Evolutionary conservation across 805 yeast genomes (phyloP).

Genomic region (Candida vartiovaarae): DNA sequence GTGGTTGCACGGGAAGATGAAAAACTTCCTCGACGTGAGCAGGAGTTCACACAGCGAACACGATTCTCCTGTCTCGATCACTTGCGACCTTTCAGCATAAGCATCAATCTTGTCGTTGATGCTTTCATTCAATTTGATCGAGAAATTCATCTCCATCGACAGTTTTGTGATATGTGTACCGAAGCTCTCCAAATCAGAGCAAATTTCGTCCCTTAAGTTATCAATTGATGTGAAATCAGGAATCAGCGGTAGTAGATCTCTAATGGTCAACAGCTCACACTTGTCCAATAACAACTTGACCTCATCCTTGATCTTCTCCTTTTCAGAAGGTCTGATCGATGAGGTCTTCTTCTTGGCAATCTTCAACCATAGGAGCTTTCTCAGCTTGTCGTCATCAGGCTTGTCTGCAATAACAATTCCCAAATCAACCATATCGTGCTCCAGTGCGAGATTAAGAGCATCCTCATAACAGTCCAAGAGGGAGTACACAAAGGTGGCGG

Average conservation of each 20-base stretch:
- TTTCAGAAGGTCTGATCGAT: constrained; percentile 17
- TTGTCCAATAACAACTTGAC: constrained; percentile 34
- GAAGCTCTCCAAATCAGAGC: constrained; percentile 67
- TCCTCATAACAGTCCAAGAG: constrained; percentile 65
- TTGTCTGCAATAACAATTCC: constrained; percentile 54
- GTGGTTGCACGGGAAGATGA: constrained; percentile 85
- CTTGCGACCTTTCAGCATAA: constrained; percentile 48
- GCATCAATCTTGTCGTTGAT: constrained; percentile 53
- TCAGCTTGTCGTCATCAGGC: constrained; percentile 41
- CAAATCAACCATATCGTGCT: constrained; percentile 47
- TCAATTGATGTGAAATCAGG: constrained; percentile 82
- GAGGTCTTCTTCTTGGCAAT: constrained; percentile 35
- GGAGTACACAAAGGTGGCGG: constrained; percentile 72
- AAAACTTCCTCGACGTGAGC: constrained; percentile 63
- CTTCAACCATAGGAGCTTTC: constrained; percentile 69
- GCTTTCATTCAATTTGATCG: constrained; percentile 52
- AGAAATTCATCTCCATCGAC: constrained; percentile 68
- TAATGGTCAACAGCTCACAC: constrained; percentile 52
- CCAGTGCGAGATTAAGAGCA: constrained; percentile 71
- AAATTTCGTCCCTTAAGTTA: constrained; percentile 76
- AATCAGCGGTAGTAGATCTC: constrained; percentile 76
- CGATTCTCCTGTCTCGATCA: constrained; percentile 77
- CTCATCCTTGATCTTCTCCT: constrained; percentile 24
- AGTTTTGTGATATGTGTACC: constrained; percentile 59
- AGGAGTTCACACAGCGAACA: constrained; percentile 70